Base-by-base conservation (phyloP, 2,329 filamentous ascomycete genomes). In the Chrysoporthe austroafricana region DNA sequence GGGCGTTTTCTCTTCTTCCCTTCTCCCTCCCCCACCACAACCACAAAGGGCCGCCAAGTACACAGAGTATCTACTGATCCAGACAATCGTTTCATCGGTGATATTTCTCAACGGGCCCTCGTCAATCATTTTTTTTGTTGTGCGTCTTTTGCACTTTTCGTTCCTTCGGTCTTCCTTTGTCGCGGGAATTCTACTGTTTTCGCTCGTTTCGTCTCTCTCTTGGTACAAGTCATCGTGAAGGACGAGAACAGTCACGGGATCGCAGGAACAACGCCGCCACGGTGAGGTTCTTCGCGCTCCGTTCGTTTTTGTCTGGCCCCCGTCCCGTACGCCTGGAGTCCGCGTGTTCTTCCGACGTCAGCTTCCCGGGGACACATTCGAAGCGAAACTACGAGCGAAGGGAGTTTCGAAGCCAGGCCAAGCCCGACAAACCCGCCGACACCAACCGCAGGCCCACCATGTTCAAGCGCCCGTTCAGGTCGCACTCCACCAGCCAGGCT, bases 381-480 rank as follows among this genome's bases (percentile, higher is more conserved):
- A 67, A 56, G 68, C 62, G 36, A 63, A 63, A 62, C 56, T 36
- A 66, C 62, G 63, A 66, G 61, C 66, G 48, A 68, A 65, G 63
- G 50, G 54, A 64, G 56, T 42, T 70, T 65, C 66, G 66, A 50
- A 58, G 61, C 48, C 63, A 64, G 43, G 64, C 34, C 66, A 68
- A 66, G 59, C 54, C 56, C 58, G 62, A 52, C n/a, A 65, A 39
- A 64, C 26, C 68, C 62, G 63, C 63, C 65, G 63, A 66, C 64
- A 14, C 18, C 3, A 50, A 58, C 42, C 43, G 78, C 77, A 68
- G 73, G 76, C 69, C 77, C 83, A 84, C 78, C 80, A 97, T 97
- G 93, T 97, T 97, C 86, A 96, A 94, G 84, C 93, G 93, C 79
- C 94, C 94, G 77, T 94, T 96, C 83, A 86, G 90, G 79, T 90